phyloP scores from a whole-genome alignment of 2,329 filamentous ascomycete species.

The Apiospora rasikravindrae region DNA sequence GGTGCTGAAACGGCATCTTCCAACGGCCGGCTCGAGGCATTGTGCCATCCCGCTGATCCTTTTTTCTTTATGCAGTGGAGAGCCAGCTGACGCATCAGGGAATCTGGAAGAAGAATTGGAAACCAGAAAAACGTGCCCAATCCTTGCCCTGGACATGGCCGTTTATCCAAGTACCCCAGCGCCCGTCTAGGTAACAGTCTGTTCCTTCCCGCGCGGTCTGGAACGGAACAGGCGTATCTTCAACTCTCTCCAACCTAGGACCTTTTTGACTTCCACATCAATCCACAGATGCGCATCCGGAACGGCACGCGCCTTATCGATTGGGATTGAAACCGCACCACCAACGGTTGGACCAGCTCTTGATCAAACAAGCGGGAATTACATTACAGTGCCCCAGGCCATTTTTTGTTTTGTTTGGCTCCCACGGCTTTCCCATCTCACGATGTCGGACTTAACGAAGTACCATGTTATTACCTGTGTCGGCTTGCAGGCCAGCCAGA shows the following conservation, averaged over 20 bases:
- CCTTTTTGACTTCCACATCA: background rate
- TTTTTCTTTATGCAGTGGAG: background rate
- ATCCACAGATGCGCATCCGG: background rate
- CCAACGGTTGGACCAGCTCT: background rate
- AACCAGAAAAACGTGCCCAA: background rate
- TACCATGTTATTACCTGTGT: background rate
- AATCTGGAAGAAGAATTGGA: background rate
- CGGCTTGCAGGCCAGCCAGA: background rate
- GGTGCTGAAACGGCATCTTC: background rate
- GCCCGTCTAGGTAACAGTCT: background rate
- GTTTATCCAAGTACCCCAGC: background rate
- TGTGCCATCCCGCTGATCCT: constrained; percentile 5
- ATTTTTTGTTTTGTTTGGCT: too few relatives aligned
- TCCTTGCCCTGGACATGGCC: background rate
- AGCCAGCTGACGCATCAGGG: background rate
- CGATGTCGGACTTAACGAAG: background rate
- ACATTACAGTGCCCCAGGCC: background rate
- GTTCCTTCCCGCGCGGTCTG: background rate
- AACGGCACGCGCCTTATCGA: constrained; percentile 10
- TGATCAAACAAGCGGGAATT: background rate
- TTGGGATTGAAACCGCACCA: background rate
- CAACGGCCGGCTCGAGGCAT: background rate
- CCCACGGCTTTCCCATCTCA: background rate
- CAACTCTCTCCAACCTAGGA: background rate
- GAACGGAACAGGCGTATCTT: constrained; percentile 5